Evolutionary conservation across 2,329 filamentous ascomycete genomes (phyloP), one percentile per base, ranked within the genome.

Genomic region (Paecilomyces sp.): DNA sequence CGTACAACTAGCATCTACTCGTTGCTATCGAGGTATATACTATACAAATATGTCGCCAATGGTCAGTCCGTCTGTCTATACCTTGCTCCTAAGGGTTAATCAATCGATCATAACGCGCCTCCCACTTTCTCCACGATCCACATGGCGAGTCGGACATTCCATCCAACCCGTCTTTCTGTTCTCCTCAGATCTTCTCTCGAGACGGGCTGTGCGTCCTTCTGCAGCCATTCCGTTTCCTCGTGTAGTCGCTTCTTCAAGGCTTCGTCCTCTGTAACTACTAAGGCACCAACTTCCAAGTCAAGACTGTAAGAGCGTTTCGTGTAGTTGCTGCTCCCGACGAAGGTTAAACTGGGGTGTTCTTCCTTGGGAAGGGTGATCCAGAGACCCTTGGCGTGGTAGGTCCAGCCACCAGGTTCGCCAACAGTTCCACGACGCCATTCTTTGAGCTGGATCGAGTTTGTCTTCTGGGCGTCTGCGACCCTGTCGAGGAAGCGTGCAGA

Each of bases 311-410:
- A 95, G 54, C 94, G 83, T 73, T 94, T 92, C 0, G 94, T 99
- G 75, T 97, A 99, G 71, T 99, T 99, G 9, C 89, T 94, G 71
- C 90, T 95, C 1, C 94, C 94, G 0, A 99, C 84, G 18, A 97
- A 81, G 33, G 88, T 95, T 58, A 97, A 81, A 55, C 88, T 87
- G 0, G 92, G 92, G 47, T 86, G 78, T 36, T 80, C 74, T 54
- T 88, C 83, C 1, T 81, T 79, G 41, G 71, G 77, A 47, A 78
- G 80, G 0, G 90, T 91, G 28, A 97, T 82, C 93, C 93, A 97
- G 1, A 97, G 80, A 0, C 94, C 94, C 75, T 99, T 99, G 55
- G 94, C 94, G 69, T 99, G 94, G 74, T 99, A 99, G 0, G 93
- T 97, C 94, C 95, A 99, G 0, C 91, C 93, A 1, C 81, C 90